Evolutionary conservation across 129 eudicot species (phyloP).

Genomic region (Pittosporum tobira): DNA sequence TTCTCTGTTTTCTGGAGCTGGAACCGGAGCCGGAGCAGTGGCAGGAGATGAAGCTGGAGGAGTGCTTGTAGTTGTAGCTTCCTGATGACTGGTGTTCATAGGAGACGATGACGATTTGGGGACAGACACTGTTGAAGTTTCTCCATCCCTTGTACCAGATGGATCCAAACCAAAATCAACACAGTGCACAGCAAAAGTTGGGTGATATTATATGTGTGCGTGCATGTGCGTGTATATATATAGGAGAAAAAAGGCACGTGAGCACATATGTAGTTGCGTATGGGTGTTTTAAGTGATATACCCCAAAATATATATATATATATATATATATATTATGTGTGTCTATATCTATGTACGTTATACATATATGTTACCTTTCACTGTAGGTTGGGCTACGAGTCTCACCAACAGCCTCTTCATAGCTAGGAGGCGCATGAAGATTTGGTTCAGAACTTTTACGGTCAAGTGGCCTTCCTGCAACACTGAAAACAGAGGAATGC

Average conservation of each 20-base stretch:
- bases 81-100: slow-evolving; percentile 31
- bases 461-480: slow-evolving; percentile 34
- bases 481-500: slow-evolving; percentile 11
- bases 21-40: slow-evolving; percentile 25
- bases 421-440: slow-evolving; percentile 69
- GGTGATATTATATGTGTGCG: no score
- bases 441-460: slow-evolving; percentile 64
- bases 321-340: no score
- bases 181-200: slow-evolving; percentile 1
- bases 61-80: slow-evolving; percentile 20
- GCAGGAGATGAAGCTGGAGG: slow-evolving; percentile 30
- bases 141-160: slow-evolving; percentile 54
- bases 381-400: slow-evolving; percentile 51
- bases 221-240: no score
- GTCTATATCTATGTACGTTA: no score
- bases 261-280: no score
- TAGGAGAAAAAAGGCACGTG: no score
- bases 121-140: slow-evolving; percentile 32
- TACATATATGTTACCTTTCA: slow-evolving; percentile 45
- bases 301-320: no score
- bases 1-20: slow-evolving; percentile 28
- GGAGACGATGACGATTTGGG: slow-evolving; percentile 55
- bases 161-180: slow-evolving; percentile 9
- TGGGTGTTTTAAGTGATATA: no score
- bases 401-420: slow-evolving; percentile 75